These are phyloP conservation scores for Wickerhamiella parazyma DNA, from an alignment of 805 yeast species.

Conservation along the genomic window DNA sequence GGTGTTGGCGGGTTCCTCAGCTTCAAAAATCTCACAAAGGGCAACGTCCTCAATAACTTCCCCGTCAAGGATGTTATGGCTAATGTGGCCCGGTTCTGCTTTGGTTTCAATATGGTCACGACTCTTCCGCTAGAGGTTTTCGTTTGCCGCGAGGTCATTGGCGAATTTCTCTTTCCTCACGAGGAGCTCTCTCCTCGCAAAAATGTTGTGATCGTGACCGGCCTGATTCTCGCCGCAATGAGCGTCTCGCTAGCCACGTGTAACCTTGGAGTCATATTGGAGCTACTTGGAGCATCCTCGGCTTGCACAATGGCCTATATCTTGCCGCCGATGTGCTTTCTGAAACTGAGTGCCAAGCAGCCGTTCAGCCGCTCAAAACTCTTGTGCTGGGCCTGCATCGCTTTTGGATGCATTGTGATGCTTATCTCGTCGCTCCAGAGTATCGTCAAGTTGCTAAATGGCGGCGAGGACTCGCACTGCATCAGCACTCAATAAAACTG, in stretches of 20 bases:
- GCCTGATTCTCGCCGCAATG: slow-evolving; percentile 57
- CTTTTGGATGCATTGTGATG: slow-evolving; percentile 69
- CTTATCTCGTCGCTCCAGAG: slow-evolving; percentile 69
- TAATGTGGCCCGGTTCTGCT: slow-evolving; percentile 79
- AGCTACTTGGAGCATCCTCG: slow-evolving; percentile 82
- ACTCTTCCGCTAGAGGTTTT: slow-evolving; percentile 84
- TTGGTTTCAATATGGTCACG: slow-evolving; percentile 85
- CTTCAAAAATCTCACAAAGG: slow-evolving; percentile 68
- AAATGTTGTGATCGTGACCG: slow-evolving; percentile 53
- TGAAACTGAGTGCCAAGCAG: slow-evolving; percentile 42
- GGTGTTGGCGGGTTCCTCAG: slow-evolving; percentile 67
- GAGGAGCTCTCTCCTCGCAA: slow-evolving; percentile 21
- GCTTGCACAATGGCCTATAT: slow-evolving; percentile 90
- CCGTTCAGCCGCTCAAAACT: slow-evolving; percentile 33
- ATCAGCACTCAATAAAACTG: slow-evolving; percentile 12
- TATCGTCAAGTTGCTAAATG: slow-evolving; percentile 33
- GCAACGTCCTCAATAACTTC: slow-evolving; percentile 80
- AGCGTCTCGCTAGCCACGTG: slow-evolving; percentile 65
- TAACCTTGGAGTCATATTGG: slow-evolving; percentile 77
- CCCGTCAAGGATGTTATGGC: slow-evolving; percentile 59
- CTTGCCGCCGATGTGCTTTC: slow-evolving; percentile 72
- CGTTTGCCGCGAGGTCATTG: slow-evolving; percentile 77
- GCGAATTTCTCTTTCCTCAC: slow-evolving; percentile 39
- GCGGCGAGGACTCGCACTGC: slow-evolving; percentile 17
- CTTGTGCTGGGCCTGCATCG: slow-evolving; percentile 47